Evolutionary conservation across 768 basidiomycete species (phyloP), one percentile per base, ranked within the genome.

Genomic region (Amanita pallidorosea): DNA sequence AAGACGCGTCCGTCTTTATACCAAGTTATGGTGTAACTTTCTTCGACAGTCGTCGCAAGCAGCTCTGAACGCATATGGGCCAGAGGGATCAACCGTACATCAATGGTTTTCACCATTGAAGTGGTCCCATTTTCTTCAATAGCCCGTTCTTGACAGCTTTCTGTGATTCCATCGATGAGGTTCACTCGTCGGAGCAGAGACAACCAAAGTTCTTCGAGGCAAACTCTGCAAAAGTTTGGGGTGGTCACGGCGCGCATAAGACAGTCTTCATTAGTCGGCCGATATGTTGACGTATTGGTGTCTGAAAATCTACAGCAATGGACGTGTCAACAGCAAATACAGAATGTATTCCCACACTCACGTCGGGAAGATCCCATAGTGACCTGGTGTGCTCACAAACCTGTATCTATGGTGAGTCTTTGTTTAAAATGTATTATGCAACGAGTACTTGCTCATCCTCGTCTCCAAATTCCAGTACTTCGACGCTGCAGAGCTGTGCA

Each of bases 201-300:
- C 43, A 77, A 65, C 86, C 88, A 89, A 29, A 89, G 76, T 5
- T 76, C 84, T 55, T 89, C 88, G 12, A 76, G 58, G 59, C 88
- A 90, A 46, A 77, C 80, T 55, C 71, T 78, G 71, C 88, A 89
- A 61, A 89, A 85, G 59, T 83, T 76, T 49, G 85, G 80, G 0
- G 75, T 71, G 25, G 75, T 79, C 37, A 87, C 81, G 48, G 68
- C 67, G 37, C 88, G 84, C 88, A 90, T 89, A 43, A 89, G 77
- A 60, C 88, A 89, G 61, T 81, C 83, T 53, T 86, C 81, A 55
- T 88, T 86, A 2, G 87, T 89, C 3, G 88, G 88, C n/a, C 88
- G 76, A 64, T 84, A 89, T 3, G 76, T 74, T 0, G 83, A 88
- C 47, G 63, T 62, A 57, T 88, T 86, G 35, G 67, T 62, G 31